A percentile compares a stretch with the other conserved stretches of the same genome.
Conservation (phyloP, 345 rosid genomes). For the Rhizophora mangle region DNA sequence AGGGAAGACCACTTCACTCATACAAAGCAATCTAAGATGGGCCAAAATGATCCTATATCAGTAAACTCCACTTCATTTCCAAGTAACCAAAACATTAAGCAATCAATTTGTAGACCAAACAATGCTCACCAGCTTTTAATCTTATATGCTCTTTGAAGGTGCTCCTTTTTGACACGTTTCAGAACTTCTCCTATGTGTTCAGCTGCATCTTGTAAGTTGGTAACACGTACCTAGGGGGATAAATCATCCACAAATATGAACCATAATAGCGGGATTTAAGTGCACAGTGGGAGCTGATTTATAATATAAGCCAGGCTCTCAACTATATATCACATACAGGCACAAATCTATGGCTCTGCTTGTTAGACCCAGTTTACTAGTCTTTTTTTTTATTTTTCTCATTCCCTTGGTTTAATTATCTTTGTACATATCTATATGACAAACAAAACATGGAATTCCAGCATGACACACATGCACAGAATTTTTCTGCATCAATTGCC, state of each 20-base stretch:
- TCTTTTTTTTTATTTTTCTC: too few species aligned
- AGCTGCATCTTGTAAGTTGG: constrained; percentile 82
- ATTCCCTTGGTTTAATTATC: too few species aligned
- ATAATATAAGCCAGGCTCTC: too few species aligned
- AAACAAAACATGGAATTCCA: too few species aligned
- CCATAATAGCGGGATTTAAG: not conserved
- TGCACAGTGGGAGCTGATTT: not conserved
- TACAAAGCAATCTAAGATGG: not conserved
- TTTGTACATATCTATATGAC: too few species aligned
- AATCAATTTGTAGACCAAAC: not conserved
- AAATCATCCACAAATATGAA: not conserved
- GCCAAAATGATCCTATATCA: not conserved
- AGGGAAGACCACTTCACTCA: not conserved
- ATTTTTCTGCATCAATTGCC: not conserved
- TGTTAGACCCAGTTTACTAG: too few species aligned
- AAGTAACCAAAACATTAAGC: not conserved
- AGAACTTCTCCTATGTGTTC: constrained; percentile 90
- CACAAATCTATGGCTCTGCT: not conserved
- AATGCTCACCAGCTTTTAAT: constrained; percentile 65
- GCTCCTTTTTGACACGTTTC: constrained; percentile 85
- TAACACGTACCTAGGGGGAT: constrained; percentile 62
- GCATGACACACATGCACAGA: too few species aligned
- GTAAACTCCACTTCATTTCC: not conserved
- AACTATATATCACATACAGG: not conserved
- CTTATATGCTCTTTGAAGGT: constrained; percentile 82